Base-by-base conservation (phyloP, 2,329 filamentous ascomycete genomes). In the Colletotrichum shisoi region DNA sequence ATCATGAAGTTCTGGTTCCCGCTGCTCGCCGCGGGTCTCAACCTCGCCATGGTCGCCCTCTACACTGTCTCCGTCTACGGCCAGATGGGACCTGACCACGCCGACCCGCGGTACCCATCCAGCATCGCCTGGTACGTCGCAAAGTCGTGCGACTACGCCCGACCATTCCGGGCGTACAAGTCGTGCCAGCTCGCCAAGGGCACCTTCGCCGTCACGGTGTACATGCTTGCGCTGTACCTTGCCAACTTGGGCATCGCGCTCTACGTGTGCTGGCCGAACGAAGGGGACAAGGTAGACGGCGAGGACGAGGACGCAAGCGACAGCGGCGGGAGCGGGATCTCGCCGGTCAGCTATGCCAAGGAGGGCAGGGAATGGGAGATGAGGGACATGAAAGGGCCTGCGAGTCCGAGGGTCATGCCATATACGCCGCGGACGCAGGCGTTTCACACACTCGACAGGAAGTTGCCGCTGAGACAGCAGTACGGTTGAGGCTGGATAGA, bases 1-100 rank as follows among this genome's bases (percentile, higher is more conserved):
- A 87, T 92, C 73, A 87, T 93, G 83, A 87, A 89, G 75, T 79
- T 89, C 73, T 92, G 88, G 83, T 87, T 83, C 71, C 91, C 91
- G 6, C 75, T 91, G 67, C 67, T 93, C 63, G 87, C 86, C 67
- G 76, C 87, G 27, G 68, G 88, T 61, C 77, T 88, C 71, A 88
- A 90, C 76, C 69, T 83, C 54, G 75, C 81, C 57, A 80, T 92
- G 72, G 77, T 85, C 21, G 84, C 79, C 3, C 80, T 94, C 49
- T 94, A 89, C 81, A 79, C 83, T 49, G 83, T 87, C 72, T 89
- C 87, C 77, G 79, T 90, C 67, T 88, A 89, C 76, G 88, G 89
- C 56, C 91, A 94, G 76, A 87, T 90, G 61, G 88, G 89, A 12
- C 89, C 90, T 37, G 91, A 94, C 78, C 86, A 89, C 73, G 86